phyloP scores from a whole-genome alignment of 2,329 filamentous ascomycete species.

The Cytospora mali region DNA sequence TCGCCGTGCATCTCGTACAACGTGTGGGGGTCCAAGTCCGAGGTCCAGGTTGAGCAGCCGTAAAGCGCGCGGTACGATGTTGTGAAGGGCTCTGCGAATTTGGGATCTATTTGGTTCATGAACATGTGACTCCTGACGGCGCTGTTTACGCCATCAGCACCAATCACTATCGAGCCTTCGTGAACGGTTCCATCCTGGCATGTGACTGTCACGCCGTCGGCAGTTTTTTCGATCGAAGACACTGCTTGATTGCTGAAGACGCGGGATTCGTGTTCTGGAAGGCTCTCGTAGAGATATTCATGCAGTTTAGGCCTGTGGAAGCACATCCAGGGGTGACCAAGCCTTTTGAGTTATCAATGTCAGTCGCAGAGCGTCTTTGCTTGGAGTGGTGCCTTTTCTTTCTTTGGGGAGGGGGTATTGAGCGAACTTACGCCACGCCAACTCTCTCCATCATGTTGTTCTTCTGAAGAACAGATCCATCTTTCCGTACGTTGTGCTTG shows the following conservation, averaged over 20 bases:
- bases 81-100: constrained; percentile 26
- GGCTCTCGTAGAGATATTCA: constrained; percentile 29
- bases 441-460: constrained; percentile 31
- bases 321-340: constrained; percentile 33
- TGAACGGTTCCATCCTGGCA: constrained; percentile 32
- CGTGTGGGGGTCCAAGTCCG: constrained; percentile 14
- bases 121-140: constrained; percentile 31
- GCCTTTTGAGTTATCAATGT: constrained; percentile 17
- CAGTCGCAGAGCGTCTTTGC: neutral
- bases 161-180: constrained; percentile 33
- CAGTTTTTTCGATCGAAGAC: constrained; percentile 25
- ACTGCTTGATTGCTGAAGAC: constrained; percentile 31
- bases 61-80: constrained; percentile 28
- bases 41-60: constrained; percentile 25
- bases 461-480: constrained; percentile 29
- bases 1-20: constrained; percentile 28
- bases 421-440: constrained; percentile 21
- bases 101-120: constrained; percentile 15
- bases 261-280: constrained; percentile 29
- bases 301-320: constrained; percentile 31
- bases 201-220: constrained; percentile 30
- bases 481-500: constrained; percentile 29
- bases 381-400: neutral
- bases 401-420: neutral
- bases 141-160: constrained; percentile 35